A percentile compares a stretch with the other conserved stretches of the same genome.
Conservation (phyloP, 257 asterid species). For the Linderniella brevidens region DNA sequence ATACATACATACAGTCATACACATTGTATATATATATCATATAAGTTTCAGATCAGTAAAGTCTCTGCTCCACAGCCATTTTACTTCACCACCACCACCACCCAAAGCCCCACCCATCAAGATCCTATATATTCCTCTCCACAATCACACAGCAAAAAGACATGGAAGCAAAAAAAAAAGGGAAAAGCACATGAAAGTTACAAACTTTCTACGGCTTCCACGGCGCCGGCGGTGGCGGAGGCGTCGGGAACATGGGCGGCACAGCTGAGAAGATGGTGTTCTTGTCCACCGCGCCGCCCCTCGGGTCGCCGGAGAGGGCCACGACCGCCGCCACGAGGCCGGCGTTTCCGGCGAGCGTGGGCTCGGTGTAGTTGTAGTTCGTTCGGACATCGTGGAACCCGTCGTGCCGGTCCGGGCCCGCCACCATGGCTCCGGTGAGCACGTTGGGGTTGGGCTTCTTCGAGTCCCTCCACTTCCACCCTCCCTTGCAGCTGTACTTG, state of each 20-base stretch:
- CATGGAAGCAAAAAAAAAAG: too few species aligned
- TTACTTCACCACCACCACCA: too few species aligned
- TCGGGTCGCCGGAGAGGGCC: slow-evolving; percentile 61
- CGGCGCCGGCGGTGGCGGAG: slow-evolving; percentile 98
- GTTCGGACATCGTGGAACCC: slow-evolving; percentile 71
- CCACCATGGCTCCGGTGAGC: slow-evolving; percentile 89
- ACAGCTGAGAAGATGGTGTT: slow-evolving; percentile 89
- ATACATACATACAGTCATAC: too few species aligned
- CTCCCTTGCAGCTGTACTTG: slow-evolving; percentile 73
- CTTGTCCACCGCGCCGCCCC: slow-evolving; percentile 42
- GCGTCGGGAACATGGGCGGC: slow-evolving; percentile 88
- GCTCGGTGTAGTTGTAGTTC: slow-evolving; percentile 88
- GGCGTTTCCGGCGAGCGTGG: slow-evolving; percentile 89
- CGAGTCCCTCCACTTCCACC: slow-evolving; percentile 86
- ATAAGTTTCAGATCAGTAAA: not conserved
- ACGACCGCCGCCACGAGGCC: slow-evolving; percentile 89
- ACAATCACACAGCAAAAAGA: too few species aligned
- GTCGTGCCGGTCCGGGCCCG: slow-evolving; percentile 87
- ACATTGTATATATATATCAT: not conserved
- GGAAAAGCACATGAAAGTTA: slow-evolving; percentile 5
- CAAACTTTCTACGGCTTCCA: slow-evolving; percentile 54
- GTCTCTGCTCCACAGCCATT: too few species aligned
- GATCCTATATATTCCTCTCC: too few species aligned
- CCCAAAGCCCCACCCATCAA: too few species aligned
- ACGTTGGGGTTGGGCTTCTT: slow-evolving; percentile 57